Evolutionary conservation across 306 rosid genomes (phyloP).

Genomic region (Senna tora): DNA sequence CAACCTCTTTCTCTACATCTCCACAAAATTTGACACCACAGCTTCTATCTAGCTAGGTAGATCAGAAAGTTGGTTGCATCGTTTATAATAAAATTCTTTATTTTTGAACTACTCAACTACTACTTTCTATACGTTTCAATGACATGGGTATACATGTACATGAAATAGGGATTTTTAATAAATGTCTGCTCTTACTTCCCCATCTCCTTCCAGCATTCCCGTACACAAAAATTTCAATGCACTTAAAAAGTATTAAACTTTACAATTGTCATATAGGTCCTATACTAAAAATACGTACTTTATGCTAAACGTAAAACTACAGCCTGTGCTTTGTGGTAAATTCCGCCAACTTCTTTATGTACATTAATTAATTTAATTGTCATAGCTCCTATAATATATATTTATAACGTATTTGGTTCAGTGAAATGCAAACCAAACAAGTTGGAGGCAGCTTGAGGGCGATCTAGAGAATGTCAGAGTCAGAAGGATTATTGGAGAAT

Average conservation of each 20-base stretch:
- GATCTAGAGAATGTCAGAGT: conserved; percentile 18
- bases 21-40: no score
- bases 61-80: conserved; percentile 34
- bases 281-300: neutral
- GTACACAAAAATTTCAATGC: conserved; percentile 6
- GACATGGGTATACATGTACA: neutral
- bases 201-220: conserved; percentile 34
- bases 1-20: no score
- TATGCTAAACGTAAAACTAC: conserved; percentile 31
- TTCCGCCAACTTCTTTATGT: neutral
- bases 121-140: conserved; percentile 16
- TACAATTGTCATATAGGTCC: conserved; percentile 13
- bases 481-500: conserved; percentile 17
- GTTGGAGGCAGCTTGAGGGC: neutral
- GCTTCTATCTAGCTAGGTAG: neutral
- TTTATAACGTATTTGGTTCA: no score
- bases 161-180: conserved; percentile 27
- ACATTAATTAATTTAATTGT: no score
- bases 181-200: conserved; percentile 33
- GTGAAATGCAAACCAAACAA: conserved; percentile 25
- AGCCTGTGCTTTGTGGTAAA: conserved; percentile 27
- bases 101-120: conserved; percentile 34
- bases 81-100: conserved; percentile 25
- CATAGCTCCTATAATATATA: no score
- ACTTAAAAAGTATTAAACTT: conserved; percentile 3